phyloP scores from a whole-genome alignment of 495 filamentous ascomycete species.

The Hypoxylon lienhwacheense region DNA sequence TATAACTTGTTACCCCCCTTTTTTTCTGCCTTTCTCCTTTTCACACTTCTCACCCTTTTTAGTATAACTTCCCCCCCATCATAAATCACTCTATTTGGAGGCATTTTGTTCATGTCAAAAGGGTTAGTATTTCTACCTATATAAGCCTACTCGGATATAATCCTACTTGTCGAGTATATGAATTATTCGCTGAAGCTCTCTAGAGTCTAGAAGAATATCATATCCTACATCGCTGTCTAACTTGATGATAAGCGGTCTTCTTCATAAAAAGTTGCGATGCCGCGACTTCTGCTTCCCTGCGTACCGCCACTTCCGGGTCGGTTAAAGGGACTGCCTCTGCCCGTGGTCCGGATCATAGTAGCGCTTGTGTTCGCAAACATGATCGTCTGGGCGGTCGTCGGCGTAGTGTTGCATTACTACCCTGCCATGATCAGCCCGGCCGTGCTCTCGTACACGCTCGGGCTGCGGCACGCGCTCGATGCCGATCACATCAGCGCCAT shows the following conservation, averaged over 20 bases:
- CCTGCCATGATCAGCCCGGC: slow-evolving; percentile 72
- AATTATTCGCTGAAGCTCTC: no score
- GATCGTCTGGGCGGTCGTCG: slow-evolving; percentile 71
- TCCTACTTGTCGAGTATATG: no score
- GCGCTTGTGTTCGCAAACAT: slow-evolving; percentile 67
- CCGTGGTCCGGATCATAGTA: slow-evolving; percentile 67
- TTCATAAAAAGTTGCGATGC: slow-evolving; percentile 5
- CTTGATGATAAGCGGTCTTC: background rate
- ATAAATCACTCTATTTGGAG: no score
- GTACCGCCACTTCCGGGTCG: slow-evolving; percentile 30
- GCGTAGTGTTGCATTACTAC: slow-evolving; percentile 62
- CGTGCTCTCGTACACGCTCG: slow-evolving; percentile 83
- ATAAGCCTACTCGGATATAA: no score
- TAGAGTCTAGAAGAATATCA: no score
- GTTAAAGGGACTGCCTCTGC: slow-evolving; percentile 57
- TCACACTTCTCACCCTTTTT: no score
- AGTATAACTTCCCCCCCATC: no score
- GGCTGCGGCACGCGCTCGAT: slow-evolving; percentile 90
- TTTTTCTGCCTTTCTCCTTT: no score
- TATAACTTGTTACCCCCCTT: no score
- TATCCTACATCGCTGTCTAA: no score
- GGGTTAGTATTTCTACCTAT: no score
- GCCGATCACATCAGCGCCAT: slow-evolving; percentile 97
- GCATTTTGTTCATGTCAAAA: no score
- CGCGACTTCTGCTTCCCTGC: slow-evolving; percentile 8